Evolutionary conservation across 306 rosid species (phyloP).

Genomic region (Albizia julibrissin): DNA sequence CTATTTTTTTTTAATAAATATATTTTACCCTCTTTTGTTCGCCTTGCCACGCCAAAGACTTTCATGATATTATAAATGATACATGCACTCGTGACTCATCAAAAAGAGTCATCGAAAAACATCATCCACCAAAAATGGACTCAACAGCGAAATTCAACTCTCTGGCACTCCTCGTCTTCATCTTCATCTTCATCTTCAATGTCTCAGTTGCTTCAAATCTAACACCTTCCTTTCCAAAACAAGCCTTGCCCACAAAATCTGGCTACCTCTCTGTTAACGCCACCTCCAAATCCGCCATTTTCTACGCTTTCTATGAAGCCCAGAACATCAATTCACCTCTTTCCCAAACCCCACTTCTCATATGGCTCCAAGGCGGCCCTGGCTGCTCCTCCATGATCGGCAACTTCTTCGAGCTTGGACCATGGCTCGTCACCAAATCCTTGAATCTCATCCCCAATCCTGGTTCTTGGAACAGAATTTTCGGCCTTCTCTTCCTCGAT

Average conservation of each 20-base stretch:
- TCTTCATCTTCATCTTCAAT: neutral
- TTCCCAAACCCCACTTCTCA: conserved; percentile 61
- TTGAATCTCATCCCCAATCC: conserved; percentile 47
- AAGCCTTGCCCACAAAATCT: conserved; percentile 49
- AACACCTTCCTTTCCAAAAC: conserved; percentile 17
- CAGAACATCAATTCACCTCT: conserved; percentile 36
- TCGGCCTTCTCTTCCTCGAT: conserved; percentile 69
- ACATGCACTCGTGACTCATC: neutral
- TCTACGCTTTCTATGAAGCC: conserved; percentile 73
- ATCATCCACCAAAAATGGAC: neutral
- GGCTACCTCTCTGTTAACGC: conserved; percentile 60
- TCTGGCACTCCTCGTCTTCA: neutral
- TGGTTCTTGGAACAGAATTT: conserved; percentile 63
- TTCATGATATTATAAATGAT: neutral
- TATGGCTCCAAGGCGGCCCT: conserved; percentile 85
- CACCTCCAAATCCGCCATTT: conserved; percentile 52
- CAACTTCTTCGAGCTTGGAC: conserved; percentile 22
- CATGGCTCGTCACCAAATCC: conserved; percentile 56
- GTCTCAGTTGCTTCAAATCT: neutral
- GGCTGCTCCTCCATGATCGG: conserved; percentile 49
- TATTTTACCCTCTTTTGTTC: no score
- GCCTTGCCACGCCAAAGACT: neutral
- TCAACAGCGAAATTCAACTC: neutral
- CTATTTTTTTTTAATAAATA: no score
- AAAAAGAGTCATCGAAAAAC: neutral